These are phyloP conservation scores for Termitomyces bulborhizus DNA, from an alignment of 768 basidiomycete genomes.

Conservation along the genomic window DNA sequence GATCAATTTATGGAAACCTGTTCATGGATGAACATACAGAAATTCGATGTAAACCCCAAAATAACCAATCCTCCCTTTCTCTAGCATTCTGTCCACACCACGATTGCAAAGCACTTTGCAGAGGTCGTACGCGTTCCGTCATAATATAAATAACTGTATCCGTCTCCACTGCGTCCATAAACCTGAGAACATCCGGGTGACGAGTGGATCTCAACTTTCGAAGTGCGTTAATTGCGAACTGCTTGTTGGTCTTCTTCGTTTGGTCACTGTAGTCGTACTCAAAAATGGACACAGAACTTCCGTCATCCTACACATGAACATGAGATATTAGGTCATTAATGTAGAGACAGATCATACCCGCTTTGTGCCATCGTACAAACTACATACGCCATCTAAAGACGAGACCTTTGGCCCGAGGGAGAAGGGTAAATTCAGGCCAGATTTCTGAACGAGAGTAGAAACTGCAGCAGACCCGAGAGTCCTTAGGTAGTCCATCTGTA, in stretches of 20 bases:
- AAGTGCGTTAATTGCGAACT: constrained; percentile 83
- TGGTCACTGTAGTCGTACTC: constrained; percentile 77
- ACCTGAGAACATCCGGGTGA: constrained; percentile 95
- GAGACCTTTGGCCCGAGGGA: constrained; percentile 69
- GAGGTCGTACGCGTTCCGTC: constrained; percentile 87
- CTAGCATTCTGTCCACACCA: constrained; percentile 58
- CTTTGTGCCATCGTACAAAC: constrained; percentile 82
- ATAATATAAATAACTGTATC: constrained; percentile 86
- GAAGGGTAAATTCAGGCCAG: constrained; percentile 87
- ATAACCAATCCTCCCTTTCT: constrained; percentile 79
- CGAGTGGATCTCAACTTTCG: constrained; percentile 86
- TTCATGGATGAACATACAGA: constrained; percentile 49
- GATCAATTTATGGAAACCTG: constrained; percentile 2
- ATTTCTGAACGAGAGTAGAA: constrained; percentile 87
- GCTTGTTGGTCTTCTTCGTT: constrained; percentile 50
- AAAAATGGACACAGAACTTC: constrained; percentile 80
- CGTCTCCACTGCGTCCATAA: constrained; percentile 89
- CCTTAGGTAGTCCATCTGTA: constrained; percentile 73
- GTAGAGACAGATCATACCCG: constrained; percentile 41
- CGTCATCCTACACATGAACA: constrained; percentile 67
- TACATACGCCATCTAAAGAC: constrained; percentile 73
- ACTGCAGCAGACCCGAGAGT: constrained; percentile 83
- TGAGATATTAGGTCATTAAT: constrained; percentile 4
- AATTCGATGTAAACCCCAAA: constrained; percentile 92
- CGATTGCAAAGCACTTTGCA: constrained; percentile 53